These are phyloP conservation scores for Saitozyma podzolica DNA, from an alignment of 768 basidiomycete species.

Conservation along the genomic window DNA sequence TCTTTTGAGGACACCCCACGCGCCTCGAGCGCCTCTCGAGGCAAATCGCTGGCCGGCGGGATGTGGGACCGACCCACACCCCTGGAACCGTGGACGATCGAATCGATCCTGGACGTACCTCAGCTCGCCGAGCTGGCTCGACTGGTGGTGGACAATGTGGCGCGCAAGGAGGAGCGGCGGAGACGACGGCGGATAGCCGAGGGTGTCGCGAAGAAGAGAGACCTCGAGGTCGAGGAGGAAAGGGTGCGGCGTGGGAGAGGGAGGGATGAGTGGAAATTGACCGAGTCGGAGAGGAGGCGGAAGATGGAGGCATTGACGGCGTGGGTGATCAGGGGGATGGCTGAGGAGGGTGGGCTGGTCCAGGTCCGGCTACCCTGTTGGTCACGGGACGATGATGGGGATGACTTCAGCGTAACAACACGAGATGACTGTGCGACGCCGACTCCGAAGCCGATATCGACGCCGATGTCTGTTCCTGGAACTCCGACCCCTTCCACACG, in stretches of 20 bases:
- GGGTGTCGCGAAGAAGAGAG: slow-evolving; percentile 23
- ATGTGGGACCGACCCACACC: too few relatives aligned
- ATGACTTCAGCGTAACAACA: neutral
- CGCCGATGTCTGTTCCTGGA: neutral
- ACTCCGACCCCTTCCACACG: neutral
- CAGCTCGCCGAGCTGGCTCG: slow-evolving; percentile 28
- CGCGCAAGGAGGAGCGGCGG: slow-evolving; percentile 27
- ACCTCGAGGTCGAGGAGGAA: slow-evolving; percentile 19
- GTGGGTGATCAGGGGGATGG: slow-evolving; percentile 29
- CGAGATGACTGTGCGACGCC: neutral
- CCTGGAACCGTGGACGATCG: slow-evolving; percentile 24
- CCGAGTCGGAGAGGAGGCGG: slow-evolving; percentile 4
- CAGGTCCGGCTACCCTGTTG: slow-evolving; percentile 14
- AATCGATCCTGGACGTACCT: slow-evolving; percentile 18
- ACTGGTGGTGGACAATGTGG: slow-evolving; percentile 30
- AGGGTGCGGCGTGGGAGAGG: slow-evolving; percentile 6
- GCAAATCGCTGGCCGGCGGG: too few relatives aligned
- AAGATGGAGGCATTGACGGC: slow-evolving; percentile 22
- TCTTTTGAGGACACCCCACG: neutral
- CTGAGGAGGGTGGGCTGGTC: slow-evolving; percentile 37
- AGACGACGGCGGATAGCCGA: slow-evolving; percentile 28
- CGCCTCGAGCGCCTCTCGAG: neutral
- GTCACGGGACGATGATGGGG: neutral
- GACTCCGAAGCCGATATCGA: neutral
- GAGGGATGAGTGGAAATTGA: slow-evolving; percentile 16